phyloP scores from a whole-genome alignment of 108 stramenopile genomes.

The Aurantiochytrium sp. region DNA sequence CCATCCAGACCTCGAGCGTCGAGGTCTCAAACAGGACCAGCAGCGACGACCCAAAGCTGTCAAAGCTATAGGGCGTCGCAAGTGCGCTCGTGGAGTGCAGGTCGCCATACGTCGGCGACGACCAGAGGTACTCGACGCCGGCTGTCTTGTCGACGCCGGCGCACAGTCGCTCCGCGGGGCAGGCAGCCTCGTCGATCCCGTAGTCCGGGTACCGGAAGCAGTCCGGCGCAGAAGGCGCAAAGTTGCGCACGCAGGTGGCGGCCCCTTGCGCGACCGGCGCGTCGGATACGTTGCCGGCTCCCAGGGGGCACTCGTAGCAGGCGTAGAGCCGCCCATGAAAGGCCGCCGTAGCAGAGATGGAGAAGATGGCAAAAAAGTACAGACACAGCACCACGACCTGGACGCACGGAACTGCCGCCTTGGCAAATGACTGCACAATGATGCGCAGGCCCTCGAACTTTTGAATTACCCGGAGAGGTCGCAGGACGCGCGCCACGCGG shows the following conservation, averaged over 20 bases:
- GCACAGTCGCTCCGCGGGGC: background rate
- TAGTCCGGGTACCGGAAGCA: background rate
- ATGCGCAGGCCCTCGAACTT: slow-evolving; percentile 60
- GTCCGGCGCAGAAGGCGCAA: background rate
- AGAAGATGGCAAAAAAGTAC: slow-evolving; percentile 59
- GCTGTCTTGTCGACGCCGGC: background rate
- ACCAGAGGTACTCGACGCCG: background rate
- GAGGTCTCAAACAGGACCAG: slow-evolving; percentile 48
- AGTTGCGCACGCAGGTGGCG: background rate
- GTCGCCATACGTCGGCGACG: background rate
- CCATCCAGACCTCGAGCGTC: slow-evolving; percentile 47
- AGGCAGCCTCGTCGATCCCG: background rate
- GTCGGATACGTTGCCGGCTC: background rate
- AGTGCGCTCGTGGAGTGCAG: background rate
- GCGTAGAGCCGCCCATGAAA: slow-evolving; percentile 61
- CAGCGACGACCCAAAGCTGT: slow-evolving; percentile 48
- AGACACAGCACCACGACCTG: slow-evolving; percentile 55
- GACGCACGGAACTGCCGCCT: slow-evolving; percentile 49
- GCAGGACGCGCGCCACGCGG: slow-evolving; percentile 57
- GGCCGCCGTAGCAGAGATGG: slow-evolving; percentile 59
- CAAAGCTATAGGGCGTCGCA: slow-evolving; percentile 34
- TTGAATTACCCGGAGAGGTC: slow-evolving; percentile 64
- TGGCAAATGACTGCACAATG: slow-evolving; percentile 61
- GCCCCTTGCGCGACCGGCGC: no score
- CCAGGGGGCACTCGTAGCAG: slow-evolving; percentile 38